phyloP scores from a whole-genome alignment of 495 filamentous ascomycete species.

The Hypoxylon fuscum region DNA sequence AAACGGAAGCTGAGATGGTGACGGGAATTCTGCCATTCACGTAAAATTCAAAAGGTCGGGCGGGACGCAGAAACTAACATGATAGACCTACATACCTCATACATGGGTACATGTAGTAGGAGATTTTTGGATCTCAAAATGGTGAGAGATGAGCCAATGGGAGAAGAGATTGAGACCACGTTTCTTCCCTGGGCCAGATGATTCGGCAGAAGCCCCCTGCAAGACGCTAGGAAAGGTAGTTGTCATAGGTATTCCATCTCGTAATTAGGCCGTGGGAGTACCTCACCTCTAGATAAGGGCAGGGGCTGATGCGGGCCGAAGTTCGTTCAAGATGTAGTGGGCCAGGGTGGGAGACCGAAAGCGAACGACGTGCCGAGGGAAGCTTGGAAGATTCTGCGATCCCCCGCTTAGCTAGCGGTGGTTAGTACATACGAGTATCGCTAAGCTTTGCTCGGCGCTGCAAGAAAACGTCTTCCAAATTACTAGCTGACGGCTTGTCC shows the following conservation, averaged over 20 bases:
- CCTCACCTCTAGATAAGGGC: conserved; percentile 2
- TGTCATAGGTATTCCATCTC: conserved; percentile 20
- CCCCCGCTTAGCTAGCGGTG: conserved; percentile 13
- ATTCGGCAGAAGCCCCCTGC: conserved; percentile 38
- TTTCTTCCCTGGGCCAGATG: conserved; percentile 31
- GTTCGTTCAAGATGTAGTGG: conserved; percentile 21
- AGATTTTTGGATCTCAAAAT: conserved; percentile 27
- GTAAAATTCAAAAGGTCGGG: conserved; percentile 20
- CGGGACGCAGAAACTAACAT: conserved; percentile 9
- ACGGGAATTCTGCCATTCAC: conserved; percentile 21
- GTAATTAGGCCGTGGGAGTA: conserved; percentile 13
- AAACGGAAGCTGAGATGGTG: conserved; percentile 22
- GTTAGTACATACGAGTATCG: conserved; percentile 27
- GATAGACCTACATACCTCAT: no score
- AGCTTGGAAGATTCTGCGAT: conserved; percentile 10
- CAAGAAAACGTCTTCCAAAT: conserved; percentile 23
- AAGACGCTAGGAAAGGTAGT: conserved; percentile 8
- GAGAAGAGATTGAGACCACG: conserved; percentile 24
- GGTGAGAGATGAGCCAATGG: conserved; percentile 29
- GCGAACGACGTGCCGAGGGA: conserved; percentile 13
- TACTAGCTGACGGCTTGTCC: conserved; percentile 6
- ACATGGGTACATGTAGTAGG: no score
- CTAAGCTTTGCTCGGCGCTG: conserved; percentile 43
- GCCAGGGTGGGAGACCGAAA: conserved; percentile 21
- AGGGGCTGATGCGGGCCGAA: conserved; percentile 28